A percentile compares a stretch with the other conserved stretches of the same genome.
phyloP scores from a whole-genome alignment of 495 filamentous ascomycete species.

The Extremus antarcticus region DNA sequence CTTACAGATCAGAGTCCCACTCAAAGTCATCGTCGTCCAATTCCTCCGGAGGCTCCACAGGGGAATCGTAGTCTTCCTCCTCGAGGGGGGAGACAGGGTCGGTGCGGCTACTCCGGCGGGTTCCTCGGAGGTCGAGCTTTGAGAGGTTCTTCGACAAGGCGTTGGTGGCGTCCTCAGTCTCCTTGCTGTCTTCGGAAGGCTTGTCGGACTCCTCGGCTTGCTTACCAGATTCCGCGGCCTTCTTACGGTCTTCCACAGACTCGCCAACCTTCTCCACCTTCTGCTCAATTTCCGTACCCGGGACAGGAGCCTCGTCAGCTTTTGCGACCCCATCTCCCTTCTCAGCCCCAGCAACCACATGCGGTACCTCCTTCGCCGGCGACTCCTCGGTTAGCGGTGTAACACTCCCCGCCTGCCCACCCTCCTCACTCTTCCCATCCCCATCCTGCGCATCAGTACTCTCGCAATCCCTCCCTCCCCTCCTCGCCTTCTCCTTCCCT shows the following conservation, averaged over 20 bases:
- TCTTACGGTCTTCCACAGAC: no score
- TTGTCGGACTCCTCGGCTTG: background rate
- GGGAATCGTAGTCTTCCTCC: background rate
- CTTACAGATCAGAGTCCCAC: slow-evolving; percentile 30
- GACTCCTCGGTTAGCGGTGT: background rate
- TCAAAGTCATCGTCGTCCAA: slow-evolving; percentile 23
- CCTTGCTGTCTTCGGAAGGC: background rate
- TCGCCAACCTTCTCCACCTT: no score
- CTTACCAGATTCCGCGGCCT: background rate
- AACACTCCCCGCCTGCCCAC: background rate
- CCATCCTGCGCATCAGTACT: background rate
- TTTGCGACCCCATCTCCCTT: background rate
- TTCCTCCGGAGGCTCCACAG: slow-evolving; percentile 4
- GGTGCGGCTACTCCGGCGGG: background rate
- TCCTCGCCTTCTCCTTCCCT: background rate
- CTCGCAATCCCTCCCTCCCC: background rate
- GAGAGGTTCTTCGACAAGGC: background rate
- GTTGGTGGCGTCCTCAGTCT: background rate
- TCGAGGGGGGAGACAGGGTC: background rate
- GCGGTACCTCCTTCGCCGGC: background rate
- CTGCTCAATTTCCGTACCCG: background rate
- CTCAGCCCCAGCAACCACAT: background rate
- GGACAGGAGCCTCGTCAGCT: background rate
- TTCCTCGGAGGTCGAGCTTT: background rate
- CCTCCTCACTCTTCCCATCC: background rate